Conservation (phyloP, 176 grass and related monocot genomes). For the Typha latifolia region DNA sequence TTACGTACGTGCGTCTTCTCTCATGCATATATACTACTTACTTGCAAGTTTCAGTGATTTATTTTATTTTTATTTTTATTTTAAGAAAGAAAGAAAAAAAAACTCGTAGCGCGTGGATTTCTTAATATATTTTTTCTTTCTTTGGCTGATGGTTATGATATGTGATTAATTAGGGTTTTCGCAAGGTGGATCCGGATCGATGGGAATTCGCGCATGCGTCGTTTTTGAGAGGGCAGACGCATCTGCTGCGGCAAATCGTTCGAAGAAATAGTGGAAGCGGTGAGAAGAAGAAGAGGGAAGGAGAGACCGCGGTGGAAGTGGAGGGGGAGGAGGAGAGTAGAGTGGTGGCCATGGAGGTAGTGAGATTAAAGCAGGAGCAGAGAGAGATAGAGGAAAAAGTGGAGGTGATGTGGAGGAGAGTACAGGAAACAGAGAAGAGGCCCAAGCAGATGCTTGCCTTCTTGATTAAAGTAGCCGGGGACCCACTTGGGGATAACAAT, state of each 20-base stretch:
- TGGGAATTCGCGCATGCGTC: constrained; percentile 77
- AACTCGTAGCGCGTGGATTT: too few species aligned
- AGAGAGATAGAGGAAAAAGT: constrained; percentile 49
- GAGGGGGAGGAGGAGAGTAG: constrained; percentile 24
- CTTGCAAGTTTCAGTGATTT: neutral
- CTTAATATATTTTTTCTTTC: too few species aligned
- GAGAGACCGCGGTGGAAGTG: constrained; percentile 10
- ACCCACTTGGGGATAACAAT: constrained; percentile 5
- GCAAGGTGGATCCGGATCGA: constrained; percentile 63
- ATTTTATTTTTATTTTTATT: neutral
- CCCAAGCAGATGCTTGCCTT: constrained; percentile 78
- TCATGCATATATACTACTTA: neutral
- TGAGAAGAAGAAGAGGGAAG: neutral
- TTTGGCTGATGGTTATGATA: neutral
- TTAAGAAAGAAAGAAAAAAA: too few species aligned
- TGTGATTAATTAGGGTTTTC: constrained; percentile 40
- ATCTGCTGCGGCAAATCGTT: constrained; percentile 46
- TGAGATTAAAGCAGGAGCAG: constrained; percentile 65
- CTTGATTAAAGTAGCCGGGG: constrained; percentile 60
- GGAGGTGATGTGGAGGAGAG: constrained; percentile 54
- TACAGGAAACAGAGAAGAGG: constrained; percentile 72
- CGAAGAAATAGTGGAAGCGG: constrained; percentile 22
- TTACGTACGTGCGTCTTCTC: constrained; percentile 28
- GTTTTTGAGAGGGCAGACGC: constrained; percentile 58
- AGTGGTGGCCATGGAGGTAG: constrained; percentile 54